Conservation (phyloP, 805 yeast species). For the Saturnispora bothae region DNA sequence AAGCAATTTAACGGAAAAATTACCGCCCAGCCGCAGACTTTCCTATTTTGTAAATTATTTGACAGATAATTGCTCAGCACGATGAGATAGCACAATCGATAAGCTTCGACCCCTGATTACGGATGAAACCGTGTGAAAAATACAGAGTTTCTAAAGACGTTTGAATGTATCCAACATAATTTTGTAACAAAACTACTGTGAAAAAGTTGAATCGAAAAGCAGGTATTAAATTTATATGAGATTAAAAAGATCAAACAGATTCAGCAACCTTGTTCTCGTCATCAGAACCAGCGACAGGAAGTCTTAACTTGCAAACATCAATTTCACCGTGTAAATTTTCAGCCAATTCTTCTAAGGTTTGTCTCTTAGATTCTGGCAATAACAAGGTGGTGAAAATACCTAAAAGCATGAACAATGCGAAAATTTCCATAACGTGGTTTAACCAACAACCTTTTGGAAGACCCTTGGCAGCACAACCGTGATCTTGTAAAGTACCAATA, state of each 20-base stretch:
- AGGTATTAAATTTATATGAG: neutral
- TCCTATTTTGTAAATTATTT: neutral
- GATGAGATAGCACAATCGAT: too few relatives aligned
- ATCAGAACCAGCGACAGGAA: slow-evolving; percentile 17
- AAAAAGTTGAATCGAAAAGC: neutral
- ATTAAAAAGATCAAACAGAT: slow-evolving; percentile 9
- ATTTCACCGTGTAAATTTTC: slow-evolving; percentile 79
- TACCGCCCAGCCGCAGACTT: slow-evolving; percentile 1
- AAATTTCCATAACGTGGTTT: slow-evolving; percentile 89
- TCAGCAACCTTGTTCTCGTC: slow-evolving; percentile 21
- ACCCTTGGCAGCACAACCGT: slow-evolving; percentile 52
- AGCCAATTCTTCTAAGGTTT: slow-evolving; percentile 74
- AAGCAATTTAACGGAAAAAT: neutral
- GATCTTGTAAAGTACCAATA: slow-evolving; percentile 73
- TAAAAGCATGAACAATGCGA: slow-evolving; percentile 80
- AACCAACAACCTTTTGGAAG: slow-evolving; percentile 59
- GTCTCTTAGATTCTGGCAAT: slow-evolving; percentile 86
- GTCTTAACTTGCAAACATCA: slow-evolving; percentile 26
- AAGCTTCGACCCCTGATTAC: too few relatives aligned
- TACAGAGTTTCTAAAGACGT: too few relatives aligned
- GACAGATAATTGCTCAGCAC: neutral
- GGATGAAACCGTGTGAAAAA: too few relatives aligned
- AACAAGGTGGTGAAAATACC: slow-evolving; percentile 59
- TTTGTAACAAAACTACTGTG: too few relatives aligned
- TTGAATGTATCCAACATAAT: too few relatives aligned